A percentile compares a stretch with the other conserved stretches of the same genome.
These are phyloP conservation scores for Cryptococcus amylolentus DNA, from an alignment of 1,284 basidiomycete genomes.

Conservation along the genomic window DNA sequence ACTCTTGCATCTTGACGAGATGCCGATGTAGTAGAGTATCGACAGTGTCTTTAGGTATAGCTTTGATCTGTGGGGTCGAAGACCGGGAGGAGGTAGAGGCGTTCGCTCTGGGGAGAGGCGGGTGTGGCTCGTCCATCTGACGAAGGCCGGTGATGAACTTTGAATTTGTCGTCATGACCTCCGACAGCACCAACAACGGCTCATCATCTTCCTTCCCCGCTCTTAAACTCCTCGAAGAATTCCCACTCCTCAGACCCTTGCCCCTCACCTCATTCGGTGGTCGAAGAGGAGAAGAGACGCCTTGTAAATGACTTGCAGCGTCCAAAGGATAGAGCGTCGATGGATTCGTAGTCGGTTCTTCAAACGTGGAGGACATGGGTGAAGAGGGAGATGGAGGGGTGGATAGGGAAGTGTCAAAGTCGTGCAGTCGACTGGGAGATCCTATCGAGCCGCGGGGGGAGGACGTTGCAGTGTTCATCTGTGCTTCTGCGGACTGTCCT, in stretches of 20 bases:
- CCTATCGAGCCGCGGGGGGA: not conserved
- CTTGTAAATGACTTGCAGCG: no score
- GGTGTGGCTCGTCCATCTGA: not conserved
- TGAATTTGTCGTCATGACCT: conserved; percentile 4
- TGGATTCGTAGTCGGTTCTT: no score
- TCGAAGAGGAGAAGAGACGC: not conserved
- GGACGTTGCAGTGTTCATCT: not conserved
- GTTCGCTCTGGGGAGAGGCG: not conserved
- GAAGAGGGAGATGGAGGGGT: no score
- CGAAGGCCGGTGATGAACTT: conserved; percentile 5
- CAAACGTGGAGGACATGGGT: no score
- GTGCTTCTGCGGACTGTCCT: not conserved
- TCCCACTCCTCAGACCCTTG: no score
- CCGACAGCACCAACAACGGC: conserved; percentile 9
- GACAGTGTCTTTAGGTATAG: not conserved
- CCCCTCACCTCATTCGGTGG: not conserved
- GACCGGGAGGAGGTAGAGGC: not conserved
- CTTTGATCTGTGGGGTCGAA: no score
- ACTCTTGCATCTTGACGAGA: conserved; percentile 10
- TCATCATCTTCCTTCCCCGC: not conserved
- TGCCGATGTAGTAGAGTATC: conserved; percentile 3
- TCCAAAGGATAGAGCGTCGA: no score
- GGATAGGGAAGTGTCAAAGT: not conserved
- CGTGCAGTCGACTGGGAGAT: not conserved
- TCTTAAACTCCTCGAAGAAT: not conserved